Evolutionary conservation across 768 basidiomycete genomes (phyloP), one percentile per base, ranked within the genome.

Genomic region (Cystofilobasidium macerans): DNA sequence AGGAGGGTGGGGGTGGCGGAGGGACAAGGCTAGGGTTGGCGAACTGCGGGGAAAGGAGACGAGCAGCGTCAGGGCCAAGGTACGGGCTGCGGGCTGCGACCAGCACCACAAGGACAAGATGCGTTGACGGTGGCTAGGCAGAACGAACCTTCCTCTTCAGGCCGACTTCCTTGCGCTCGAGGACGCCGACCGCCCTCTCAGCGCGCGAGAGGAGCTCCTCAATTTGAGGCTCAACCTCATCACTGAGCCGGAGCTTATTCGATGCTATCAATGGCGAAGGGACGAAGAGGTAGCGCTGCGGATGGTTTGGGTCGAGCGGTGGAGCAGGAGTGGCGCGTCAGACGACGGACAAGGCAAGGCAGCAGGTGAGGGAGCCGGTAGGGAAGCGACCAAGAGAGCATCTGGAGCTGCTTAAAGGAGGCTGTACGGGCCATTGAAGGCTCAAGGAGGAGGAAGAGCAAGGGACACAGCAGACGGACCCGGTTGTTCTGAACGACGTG

Each of bases 211-310:
- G 81, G 20, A 90, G 82, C 69, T 89, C 87, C 54, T 80, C 82
- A 24, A 90, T 85, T 35, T 86, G 83, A 22, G 88, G 88, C 67
- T 89, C 88, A 13, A 90, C 83, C 73, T 89, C 88, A 61, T 87
- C 86, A 0, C 82, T 84, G 45, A 89, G 79, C 48, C 85, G 85
- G 2, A 84, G 76, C 72, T 89, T 88, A 77, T 89, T 88, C 74
- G 78, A 80, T 61, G 81, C 80, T n/a, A 89, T 81, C 0, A 84
- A 86, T 16, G 78, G 80, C 73, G 89, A 87, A 61, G 86, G 83
- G 1, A 88, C 79, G 13, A 90, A 81, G 22, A 87, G 76, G 72
- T 86, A 89, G 0, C 87, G 83, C 88, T 90, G n/a, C 43, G 13
- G 67, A 26, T 71, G 60, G 2, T 12, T 14, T 20, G 28, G 38